Evolutionary conservation across 495 filamentous ascomycete genomes (phyloP).

Genomic region (Aspergillus hancockii): DNA sequence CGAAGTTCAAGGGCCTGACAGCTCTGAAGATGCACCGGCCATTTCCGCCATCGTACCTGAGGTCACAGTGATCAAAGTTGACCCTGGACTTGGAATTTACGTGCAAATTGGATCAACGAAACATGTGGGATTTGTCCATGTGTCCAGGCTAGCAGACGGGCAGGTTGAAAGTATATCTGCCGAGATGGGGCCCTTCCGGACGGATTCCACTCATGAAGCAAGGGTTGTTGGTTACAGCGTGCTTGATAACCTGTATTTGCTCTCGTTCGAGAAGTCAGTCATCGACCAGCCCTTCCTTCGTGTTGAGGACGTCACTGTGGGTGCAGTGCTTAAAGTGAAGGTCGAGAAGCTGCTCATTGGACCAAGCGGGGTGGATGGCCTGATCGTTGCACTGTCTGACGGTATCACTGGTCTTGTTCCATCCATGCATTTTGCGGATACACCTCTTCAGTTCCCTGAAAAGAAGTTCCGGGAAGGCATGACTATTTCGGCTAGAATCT

Average conservation of each 20-base stretch:
- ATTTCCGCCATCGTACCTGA: slow-evolving; percentile 75
- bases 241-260: slow-evolving; percentile 81
- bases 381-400: slow-evolving; percentile 81
- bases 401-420: slow-evolving; percentile 85
- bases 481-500: slow-evolving; percentile 77
- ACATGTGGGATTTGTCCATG: slow-evolving; percentile 85
- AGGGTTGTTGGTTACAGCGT: slow-evolving; percentile 83
- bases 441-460: slow-evolving; percentile 86
- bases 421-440: slow-evolving; percentile 84
- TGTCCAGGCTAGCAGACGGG: slow-evolving; percentile 83
- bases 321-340: slow-evolving; percentile 77
- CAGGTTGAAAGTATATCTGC: slow-evolving; percentile 80
- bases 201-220: slow-evolving; percentile 74
- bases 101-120: slow-evolving; percentile 74
- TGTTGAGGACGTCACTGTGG: slow-evolving; percentile 83
- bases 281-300: slow-evolving; percentile 87
- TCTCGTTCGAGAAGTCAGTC: slow-evolving; percentile 78
- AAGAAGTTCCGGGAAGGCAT: slow-evolving; percentile 91
- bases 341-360: slow-evolving; percentile 82
- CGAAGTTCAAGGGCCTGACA: slow-evolving; percentile 43
- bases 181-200: slow-evolving; percentile 71
- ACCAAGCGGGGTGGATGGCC: slow-evolving; percentile 67
- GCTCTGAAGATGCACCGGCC: slow-evolving; percentile 59
- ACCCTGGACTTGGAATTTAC: slow-evolving; percentile 76
- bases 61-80: slow-evolving; percentile 74